A percentile compares a stretch with the other conserved stretches of the same genome.
phyloP scores from a whole-genome alignment of 2,329 filamentous ascomycete genomes.

The Apiospora hydei region DNA sequence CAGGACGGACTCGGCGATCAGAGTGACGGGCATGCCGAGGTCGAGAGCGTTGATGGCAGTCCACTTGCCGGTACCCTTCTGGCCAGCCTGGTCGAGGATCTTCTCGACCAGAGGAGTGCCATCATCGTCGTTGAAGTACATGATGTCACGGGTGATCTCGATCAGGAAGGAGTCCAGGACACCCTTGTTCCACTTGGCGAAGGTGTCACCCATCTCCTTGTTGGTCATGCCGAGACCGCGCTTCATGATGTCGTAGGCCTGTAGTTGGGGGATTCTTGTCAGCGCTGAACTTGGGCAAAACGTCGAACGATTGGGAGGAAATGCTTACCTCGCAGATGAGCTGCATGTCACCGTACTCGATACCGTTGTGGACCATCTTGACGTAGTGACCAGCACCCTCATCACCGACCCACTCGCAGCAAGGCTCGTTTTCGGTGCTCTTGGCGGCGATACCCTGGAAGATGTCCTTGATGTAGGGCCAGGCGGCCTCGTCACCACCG shows the following conservation, averaged over 20 bases:
- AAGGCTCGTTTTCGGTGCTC: slow-evolving; percentile 91
- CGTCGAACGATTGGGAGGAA: slow-evolving; percentile 38
- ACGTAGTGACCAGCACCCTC: slow-evolving; percentile 99
- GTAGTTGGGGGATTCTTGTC: slow-evolving; percentile 29
- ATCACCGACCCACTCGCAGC: slow-evolving; percentile 99
- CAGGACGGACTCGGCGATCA: slow-evolving; percentile 97
- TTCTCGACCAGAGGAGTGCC: slow-evolving; percentile 93
- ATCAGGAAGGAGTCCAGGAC: slow-evolving; percentile 99
- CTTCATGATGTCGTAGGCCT: slow-evolving; percentile 99
- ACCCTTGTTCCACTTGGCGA: slow-evolving; percentile 97
- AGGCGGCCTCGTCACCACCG: slow-evolving; percentile 97
- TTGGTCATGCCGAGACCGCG: slow-evolving; percentile 86
- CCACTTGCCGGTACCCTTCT: slow-evolving; percentile 99
- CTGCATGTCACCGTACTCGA: slow-evolving; percentile 99
- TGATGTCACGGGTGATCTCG: slow-evolving; percentile 98
- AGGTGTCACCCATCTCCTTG: slow-evolving; percentile 96
- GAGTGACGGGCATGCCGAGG: slow-evolving; percentile 96
- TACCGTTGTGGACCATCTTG: slow-evolving; percentile 99
- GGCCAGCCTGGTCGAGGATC: slow-evolving; percentile 97
- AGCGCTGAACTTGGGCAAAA: not conserved
- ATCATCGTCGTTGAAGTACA: slow-evolving; percentile 98
- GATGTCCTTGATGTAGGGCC: slow-evolving; percentile 98
- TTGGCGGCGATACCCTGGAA: slow-evolving; percentile 98
- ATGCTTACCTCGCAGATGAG: slow-evolving; percentile 91
- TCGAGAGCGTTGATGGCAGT: slow-evolving; percentile 99